Evolutionary conservation across 2,329 filamentous ascomycete species (phyloP).

Genomic region (Alternaria solani): DNA sequence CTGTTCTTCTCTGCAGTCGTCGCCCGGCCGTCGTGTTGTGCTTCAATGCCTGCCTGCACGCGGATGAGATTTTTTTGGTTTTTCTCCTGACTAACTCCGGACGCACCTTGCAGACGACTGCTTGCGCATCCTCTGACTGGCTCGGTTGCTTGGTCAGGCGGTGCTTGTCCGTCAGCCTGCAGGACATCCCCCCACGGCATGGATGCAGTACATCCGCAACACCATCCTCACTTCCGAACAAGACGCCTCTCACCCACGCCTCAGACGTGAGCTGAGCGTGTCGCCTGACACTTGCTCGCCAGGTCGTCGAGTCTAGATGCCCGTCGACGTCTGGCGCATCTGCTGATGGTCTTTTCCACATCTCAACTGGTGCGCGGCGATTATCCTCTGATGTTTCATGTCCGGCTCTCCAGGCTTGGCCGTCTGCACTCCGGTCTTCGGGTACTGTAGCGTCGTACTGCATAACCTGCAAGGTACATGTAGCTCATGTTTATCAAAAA

Average conservation of each 20-base stretch:
- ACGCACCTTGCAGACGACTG: constrained; percentile 10
- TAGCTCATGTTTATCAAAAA: neutral
- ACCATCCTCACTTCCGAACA: constrained; percentile 13
- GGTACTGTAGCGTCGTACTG: neutral
- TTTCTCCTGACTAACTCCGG: constrained; percentile 17
- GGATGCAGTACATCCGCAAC: constrained; percentile 1
- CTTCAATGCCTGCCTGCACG: constrained; percentile 23
- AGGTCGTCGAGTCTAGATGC: neutral
- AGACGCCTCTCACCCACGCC: neutral
- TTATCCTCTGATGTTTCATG: neutral
- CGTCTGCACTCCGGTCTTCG: constrained; percentile 2
- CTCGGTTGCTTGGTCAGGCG: constrained; percentile 25
- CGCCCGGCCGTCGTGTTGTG: constrained; percentile 5
- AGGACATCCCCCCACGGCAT: constrained; percentile 7
- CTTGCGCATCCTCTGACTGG: constrained; percentile 25
- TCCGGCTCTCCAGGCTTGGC: constrained; percentile 15
- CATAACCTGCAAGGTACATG: neutral
- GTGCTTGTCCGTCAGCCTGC: constrained; percentile 15
- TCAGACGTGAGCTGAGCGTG: neutral
- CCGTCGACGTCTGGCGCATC: neutral
- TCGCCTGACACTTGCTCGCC: constrained; percentile 6
- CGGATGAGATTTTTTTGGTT: neutral
- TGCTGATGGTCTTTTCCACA: neutral
- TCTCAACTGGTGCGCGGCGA: neutral
- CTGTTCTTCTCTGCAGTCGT: neutral